Evolutionary conservation across 805 yeast genomes (phyloP).

Genomic region (Hanseniaspora clermontiae): DNA sequence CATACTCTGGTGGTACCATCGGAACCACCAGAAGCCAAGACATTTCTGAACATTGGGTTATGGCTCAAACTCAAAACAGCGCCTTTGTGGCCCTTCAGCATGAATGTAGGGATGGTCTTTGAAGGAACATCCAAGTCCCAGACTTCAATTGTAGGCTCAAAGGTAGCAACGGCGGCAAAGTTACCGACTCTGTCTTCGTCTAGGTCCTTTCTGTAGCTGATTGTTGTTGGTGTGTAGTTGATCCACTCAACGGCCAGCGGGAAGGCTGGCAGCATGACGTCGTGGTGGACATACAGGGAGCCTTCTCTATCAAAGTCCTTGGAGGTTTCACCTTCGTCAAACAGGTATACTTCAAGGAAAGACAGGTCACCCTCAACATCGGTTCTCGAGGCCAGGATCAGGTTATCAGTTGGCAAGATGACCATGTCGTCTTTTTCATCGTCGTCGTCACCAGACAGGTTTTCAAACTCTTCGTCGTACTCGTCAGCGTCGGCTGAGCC

Average conservation of each 20-base stretch:
- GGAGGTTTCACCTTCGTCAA: slow-evolving; percentile 65
- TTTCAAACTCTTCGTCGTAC: slow-evolving; percentile 31
- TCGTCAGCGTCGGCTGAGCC: slow-evolving; percentile 32
- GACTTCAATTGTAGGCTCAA: slow-evolving; percentile 92
- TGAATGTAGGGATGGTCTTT: slow-evolving; percentile 86
- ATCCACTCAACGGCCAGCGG: slow-evolving; percentile 96
- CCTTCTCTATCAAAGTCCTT: slow-evolving; percentile 66
- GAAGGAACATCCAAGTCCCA: slow-evolving; percentile 92
- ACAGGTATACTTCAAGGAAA: slow-evolving; percentile 81
- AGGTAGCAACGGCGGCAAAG: slow-evolving; percentile 92
- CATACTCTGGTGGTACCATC: slow-evolving; percentile 89
- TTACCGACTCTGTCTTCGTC: slow-evolving; percentile 52
- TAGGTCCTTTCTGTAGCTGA: slow-evolving; percentile 17
- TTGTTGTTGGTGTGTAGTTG: slow-evolving; percentile 50
- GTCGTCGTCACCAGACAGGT: slow-evolving; percentile 33
- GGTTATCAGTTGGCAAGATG: slow-evolving; percentile 77
- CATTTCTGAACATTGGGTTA: slow-evolving; percentile 66
- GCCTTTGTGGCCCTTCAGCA: slow-evolving; percentile 89
- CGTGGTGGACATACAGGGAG: slow-evolving; percentile 85
- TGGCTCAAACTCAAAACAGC: slow-evolving; percentile 82
- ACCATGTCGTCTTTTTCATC: slow-evolving; percentile 79
- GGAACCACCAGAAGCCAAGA: slow-evolving; percentile 89
- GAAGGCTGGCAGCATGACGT: slow-evolving; percentile 90
- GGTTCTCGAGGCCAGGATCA: slow-evolving; percentile 83
- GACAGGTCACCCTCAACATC: slow-evolving; percentile 73